These are phyloP conservation scores for Tulasnella sp. DNA, from an alignment of 768 basidiomycete species.

Conservation along the genomic window DNA sequence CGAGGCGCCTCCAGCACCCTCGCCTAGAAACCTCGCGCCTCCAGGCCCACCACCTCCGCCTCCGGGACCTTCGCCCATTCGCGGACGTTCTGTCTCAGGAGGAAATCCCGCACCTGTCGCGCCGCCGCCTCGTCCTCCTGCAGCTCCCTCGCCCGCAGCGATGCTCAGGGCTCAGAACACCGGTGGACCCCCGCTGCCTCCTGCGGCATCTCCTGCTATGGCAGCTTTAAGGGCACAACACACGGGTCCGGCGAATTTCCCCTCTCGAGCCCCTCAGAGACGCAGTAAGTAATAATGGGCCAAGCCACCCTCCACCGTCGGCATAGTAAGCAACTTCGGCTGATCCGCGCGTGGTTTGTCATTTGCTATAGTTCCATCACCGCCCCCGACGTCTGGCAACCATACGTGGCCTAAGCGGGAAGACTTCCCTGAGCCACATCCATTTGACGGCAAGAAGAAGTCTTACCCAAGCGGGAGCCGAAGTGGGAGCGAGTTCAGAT, in stretches of 20 bases:
- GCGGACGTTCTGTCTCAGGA: background rate
- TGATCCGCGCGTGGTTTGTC: background rate
- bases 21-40: constrained; percentile 27
- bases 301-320: background rate
- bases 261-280: background rate
- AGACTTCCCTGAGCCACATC: constrained; percentile 71
- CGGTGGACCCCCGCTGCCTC: constrained; percentile 33
- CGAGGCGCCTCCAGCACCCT: constrained; percentile 13
- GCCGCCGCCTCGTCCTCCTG: constrained; percentile 18
- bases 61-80: background rate
- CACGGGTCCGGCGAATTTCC: constrained; percentile 9
- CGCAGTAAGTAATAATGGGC: background rate
- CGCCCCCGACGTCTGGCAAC: constrained; percentile 54
- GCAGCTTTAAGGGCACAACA: constrained; percentile 23
- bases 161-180: constrained; percentile 21
- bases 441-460: constrained; percentile 44
- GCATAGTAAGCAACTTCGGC: background rate
- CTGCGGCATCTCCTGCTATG: constrained; percentile 42
- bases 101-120: background rate
- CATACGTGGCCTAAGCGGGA: constrained; percentile 65
- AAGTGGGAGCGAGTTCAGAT: constrained; percentile 56
- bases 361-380: constrained; percentile 41
- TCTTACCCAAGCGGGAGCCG: constrained; percentile 58
- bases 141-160: constrained; percentile 30
- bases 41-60: constrained; percentile 25